These are phyloP conservation scores for Tolypocladium sp. DNA, from an alignment of 2,329 filamentous ascomycete genomes.

Conservation along the genomic window DNA sequence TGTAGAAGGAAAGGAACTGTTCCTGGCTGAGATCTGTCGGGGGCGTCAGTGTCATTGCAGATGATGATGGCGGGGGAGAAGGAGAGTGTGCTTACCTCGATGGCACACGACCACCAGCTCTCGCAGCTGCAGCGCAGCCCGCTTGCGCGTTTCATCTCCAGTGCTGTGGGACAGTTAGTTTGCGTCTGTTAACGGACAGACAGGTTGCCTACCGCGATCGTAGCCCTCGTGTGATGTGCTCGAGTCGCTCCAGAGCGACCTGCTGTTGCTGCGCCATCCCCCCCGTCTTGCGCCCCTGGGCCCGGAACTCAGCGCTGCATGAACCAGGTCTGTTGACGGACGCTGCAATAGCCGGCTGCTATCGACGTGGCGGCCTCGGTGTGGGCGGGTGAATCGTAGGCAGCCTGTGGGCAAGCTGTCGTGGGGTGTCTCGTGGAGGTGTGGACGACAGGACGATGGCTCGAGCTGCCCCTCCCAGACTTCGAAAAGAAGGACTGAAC, in stretches of 20 bases:
- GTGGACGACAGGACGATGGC: neutral
- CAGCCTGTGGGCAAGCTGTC: neutral
- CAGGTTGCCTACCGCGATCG: constrained; percentile 38
- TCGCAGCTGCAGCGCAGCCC: constrained; percentile 43
- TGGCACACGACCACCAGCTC: constrained; percentile 47
- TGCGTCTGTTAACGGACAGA: neutral
- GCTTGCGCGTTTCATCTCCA: constrained; percentile 41
- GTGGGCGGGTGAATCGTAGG: constrained; percentile 3
- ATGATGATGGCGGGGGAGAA: neutral
- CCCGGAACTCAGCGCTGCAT: constrained; percentile 16
- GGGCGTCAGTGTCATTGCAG: constrained; percentile 8
- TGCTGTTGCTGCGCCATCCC: constrained; percentile 37
- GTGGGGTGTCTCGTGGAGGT: neutral
- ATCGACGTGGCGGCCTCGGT: constrained; percentile 1
- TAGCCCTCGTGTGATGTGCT: constrained; percentile 44
- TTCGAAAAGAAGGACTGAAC: neutral
- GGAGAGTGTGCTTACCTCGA: constrained; percentile 33
- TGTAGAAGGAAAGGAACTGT: constrained; percentile 58
- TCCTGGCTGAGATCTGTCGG: constrained; percentile 64
- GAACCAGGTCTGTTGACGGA: constrained; percentile 10
- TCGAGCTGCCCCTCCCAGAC: neutral
- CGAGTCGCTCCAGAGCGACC: constrained; percentile 46
- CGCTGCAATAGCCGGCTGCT: constrained; percentile 1
- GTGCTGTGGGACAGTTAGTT: constrained; percentile 16
- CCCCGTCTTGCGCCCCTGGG: constrained; percentile 14